Percentiles rank a stretch among this genome's conserved stretches.
phyloP scores from a whole-genome alignment of 1,139 yeast genomes.

The Yamadazyma atlantica region DNA sequence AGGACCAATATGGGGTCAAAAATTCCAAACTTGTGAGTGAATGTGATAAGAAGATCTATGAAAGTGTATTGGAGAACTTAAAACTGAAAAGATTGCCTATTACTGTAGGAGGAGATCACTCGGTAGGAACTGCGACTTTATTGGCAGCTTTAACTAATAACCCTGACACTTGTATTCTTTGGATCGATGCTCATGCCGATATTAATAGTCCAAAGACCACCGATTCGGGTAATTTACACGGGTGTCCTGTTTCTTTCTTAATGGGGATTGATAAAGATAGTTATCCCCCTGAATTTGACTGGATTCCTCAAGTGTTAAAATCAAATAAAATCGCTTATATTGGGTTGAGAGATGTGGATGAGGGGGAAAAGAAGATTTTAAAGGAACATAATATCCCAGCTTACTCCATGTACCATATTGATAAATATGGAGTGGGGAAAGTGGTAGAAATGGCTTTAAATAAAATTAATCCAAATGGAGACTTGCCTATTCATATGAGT shows the following conservation, averaged over 20 bases:
- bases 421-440: slow-evolving; percentile 86
- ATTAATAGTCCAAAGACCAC: slow-evolving; percentile 89
- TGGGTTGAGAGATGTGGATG: slow-evolving; percentile 92
- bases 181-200: slow-evolving; percentile 99
- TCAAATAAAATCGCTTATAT: slow-evolving; percentile 82
- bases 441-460: slow-evolving; percentile 92
- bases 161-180: slow-evolving; percentile 86
- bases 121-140: slow-evolving; percentile 92
- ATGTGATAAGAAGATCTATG: slow-evolving; percentile 63
- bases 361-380: slow-evolving; percentile 75
- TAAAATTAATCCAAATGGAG: slow-evolving; percentile 71
- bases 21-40: slow-evolving; percentile 77
- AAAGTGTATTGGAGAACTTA: slow-evolving; percentile 55
- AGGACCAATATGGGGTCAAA: slow-evolving; percentile 60
- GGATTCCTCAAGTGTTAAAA: slow-evolving; percentile 77
- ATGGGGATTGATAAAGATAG: slow-evolving; percentile 69
- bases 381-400: slow-evolving; percentile 76
- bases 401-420: slow-evolving; percentile 94
- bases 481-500: slow-evolving; percentile 79
- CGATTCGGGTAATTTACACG: slow-evolving; percentile 89
- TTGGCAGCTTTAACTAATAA: slow-evolving; percentile 75
- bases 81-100: slow-evolving; percentile 63
- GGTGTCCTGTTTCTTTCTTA: slow-evolving; percentile 91
- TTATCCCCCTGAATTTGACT: slow-evolving; percentile 67
- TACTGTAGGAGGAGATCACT: slow-evolving; percentile 95